A percentile compares a stretch with the other conserved stretches of the same genome.
Conservation (phyloP, 2,329 filamentous ascomycete species). For the Claviceps sp. region DNA sequence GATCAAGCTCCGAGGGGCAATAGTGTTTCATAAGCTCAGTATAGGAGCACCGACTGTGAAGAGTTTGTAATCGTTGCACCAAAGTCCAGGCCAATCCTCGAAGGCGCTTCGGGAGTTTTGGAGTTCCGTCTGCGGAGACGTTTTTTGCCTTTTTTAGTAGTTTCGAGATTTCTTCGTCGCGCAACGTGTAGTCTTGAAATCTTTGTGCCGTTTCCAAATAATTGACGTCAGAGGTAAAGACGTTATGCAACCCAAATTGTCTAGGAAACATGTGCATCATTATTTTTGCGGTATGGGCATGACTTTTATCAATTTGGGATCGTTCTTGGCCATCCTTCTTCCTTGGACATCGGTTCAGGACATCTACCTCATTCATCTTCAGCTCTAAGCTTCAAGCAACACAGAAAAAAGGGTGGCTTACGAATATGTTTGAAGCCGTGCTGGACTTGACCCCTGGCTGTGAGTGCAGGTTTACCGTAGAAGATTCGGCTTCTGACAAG, state of each 20-base stretch:
- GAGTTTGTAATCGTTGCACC: constrained; percentile 52
- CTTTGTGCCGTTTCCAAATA: constrained; percentile 52
- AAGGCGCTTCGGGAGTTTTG: constrained; percentile 50
- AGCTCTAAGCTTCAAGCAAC: too few relatives aligned
- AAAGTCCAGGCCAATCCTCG: constrained; percentile 48
- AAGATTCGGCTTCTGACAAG: constrained; percentile 78
- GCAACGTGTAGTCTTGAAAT: constrained; percentile 73
- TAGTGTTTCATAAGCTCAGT: constrained; percentile 65
- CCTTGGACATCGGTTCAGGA: constrained; percentile 56
- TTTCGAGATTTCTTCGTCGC: constrained; percentile 63
- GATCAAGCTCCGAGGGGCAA: constrained; percentile 43
- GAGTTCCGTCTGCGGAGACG: constrained; percentile 6
- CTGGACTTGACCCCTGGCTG: constrained; percentile 50
- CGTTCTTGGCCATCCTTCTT: not conserved
- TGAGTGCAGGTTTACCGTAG: constrained; percentile 64
- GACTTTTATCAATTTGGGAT: constrained; percentile 2
- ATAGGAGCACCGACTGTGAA: constrained; percentile 68
- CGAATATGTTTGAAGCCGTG: constrained; percentile 73
- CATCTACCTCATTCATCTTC: constrained; percentile 40
- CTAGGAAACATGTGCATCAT: constrained; percentile 91
- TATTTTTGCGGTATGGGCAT: constrained; percentile 49
- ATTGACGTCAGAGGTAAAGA: constrained; percentile 64
- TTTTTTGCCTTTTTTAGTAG: constrained; percentile 10
- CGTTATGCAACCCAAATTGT: constrained; percentile 84
- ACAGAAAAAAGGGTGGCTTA: constrained; percentile 29